Conservation (phyloP, 225 moss, liverwort and hornwort genomes). For the Pleurozium schreberi region DNA sequence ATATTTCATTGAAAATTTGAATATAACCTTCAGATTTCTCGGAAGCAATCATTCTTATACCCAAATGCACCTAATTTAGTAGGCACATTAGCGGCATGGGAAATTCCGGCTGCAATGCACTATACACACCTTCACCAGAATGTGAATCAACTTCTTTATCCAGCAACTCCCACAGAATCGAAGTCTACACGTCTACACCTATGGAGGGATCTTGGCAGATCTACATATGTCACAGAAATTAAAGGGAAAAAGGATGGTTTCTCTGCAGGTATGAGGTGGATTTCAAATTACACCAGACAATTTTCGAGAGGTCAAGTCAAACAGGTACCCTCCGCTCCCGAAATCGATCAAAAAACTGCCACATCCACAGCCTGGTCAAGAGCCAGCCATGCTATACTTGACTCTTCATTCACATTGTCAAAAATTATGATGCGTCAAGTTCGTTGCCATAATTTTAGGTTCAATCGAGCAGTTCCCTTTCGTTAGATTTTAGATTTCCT, state of each 20-base stretch:
- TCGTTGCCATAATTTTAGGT: neutral
- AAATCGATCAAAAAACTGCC: slow-evolving; percentile 92
- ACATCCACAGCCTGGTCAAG: slow-evolving; percentile 7
- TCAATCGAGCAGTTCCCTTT: neutral
- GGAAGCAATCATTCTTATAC: neutral
- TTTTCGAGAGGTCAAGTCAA: slow-evolving; percentile 11
- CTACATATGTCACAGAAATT: slow-evolving; percentile 10
- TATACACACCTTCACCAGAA: slow-evolving; percentile 8
- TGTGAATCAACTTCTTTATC: neutral
- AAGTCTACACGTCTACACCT: neutral
- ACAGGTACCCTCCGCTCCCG: slow-evolving; percentile 98
- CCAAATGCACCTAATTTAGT: neutral
- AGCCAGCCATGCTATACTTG: neutral
- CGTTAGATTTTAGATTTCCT: neutral
- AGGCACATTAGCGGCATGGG: neutral
- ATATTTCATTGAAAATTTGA: neutral
- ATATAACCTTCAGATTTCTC: neutral
- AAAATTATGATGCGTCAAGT: neutral
- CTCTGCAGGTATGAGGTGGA: neutral
- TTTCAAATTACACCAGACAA: neutral
- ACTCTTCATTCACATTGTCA: neutral
- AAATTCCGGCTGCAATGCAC: neutral
- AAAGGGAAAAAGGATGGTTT: neutral
- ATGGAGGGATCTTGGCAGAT: neutral
- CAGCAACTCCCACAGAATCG: neutral